Percentiles rank a stretch among this genome's conserved stretches.
Evolutionary conservation across 2,329 filamentous ascomycete genomes (phyloP).

Genomic region (Chalaropsis ovoidea): DNA sequence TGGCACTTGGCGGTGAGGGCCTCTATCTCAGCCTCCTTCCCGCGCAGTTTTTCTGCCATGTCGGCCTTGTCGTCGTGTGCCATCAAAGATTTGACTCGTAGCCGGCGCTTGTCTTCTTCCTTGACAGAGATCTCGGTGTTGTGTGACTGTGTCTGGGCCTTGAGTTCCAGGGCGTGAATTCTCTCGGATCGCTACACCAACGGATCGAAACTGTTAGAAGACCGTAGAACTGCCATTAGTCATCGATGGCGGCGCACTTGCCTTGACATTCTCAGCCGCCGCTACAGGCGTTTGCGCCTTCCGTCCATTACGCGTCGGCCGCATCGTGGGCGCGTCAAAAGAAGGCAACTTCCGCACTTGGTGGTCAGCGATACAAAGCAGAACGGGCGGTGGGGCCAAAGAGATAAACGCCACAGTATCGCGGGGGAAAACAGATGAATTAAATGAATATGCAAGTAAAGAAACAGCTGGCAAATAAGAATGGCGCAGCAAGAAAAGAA

Average conservation of each 20-base stretch:
- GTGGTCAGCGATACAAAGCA: background rate
- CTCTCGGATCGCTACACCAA: conserved; percentile 21
- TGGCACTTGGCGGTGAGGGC: conserved; percentile 36
- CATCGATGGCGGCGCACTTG: conserved; percentile 9
- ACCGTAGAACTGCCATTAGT: background rate
- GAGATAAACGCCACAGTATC: no score
- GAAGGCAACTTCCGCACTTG: conserved; percentile 12
- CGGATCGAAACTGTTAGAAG: conserved; percentile 9
- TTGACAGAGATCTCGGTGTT: conserved; percentile 57
- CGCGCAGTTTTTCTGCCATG: conserved; percentile 52
- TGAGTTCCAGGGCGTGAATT: conserved; percentile 33
- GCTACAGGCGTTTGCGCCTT: conserved; percentile 20
- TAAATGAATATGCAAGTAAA: background rate
- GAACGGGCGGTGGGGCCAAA: background rate
- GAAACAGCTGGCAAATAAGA: background rate
- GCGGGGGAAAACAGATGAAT: background rate
- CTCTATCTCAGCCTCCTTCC: conserved; percentile 51
- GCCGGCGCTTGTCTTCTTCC: conserved; percentile 61
- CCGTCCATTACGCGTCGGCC: conserved; percentile 21
- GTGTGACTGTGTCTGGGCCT: conserved; percentile 62
- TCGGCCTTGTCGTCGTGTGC: conserved; percentile 64
- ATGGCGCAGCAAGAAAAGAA: background rate
- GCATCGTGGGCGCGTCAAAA: conserved; percentile 22
- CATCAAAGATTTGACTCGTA: conserved; percentile 59
- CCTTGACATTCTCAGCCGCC: conserved; percentile 19